Percentiles rank a stretch among this genome's conserved stretches.
Evolutionary conservation across 1,284 basidiomycete genomes (phyloP).

Genomic region (Boletus nobilissimus): DNA sequence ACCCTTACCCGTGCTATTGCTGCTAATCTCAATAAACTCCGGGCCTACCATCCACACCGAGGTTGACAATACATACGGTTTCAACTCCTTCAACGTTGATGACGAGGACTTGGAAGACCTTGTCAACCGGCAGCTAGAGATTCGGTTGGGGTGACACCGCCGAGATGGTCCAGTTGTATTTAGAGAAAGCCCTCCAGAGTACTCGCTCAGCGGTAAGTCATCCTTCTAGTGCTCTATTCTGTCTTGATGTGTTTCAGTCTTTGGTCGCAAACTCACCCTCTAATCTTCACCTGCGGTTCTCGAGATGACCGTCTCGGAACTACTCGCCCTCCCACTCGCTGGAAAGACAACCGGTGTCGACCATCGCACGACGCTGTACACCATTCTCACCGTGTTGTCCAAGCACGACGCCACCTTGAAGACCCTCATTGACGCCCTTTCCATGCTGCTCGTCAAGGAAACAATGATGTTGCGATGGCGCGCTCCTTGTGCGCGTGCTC

Average conservation of each 20-base stretch:
- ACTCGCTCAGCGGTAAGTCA: too few relatives aligned
- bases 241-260: too few relatives aligned
- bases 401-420: conserved; percentile 64
- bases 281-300: too few relatives aligned
- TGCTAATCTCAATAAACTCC: not conserved
- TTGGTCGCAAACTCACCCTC: too few relatives aligned
- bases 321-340: conserved; percentile 77
- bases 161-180: not conserved
- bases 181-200: too few relatives aligned
- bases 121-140: not conserved
- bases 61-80: not conserved
- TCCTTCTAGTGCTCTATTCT: too few relatives aligned
- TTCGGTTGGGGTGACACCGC: not conserved
- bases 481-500: too few relatives aligned
- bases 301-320: conserved; percentile 69
- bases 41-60: not conserved
- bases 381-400: conserved; percentile 72
- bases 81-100: not conserved
- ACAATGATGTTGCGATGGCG: conserved; percentile 76
- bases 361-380: conserved; percentile 84
- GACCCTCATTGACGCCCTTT: conserved; percentile 63
- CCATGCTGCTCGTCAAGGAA: conserved; percentile 80
- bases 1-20: too few relatives aligned
- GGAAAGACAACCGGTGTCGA: conserved; percentile 89
- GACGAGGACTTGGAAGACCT: not conserved